phyloP scores from a whole-genome alignment of 2,329 filamentous ascomycete species.

The Simplicillium aogashimaense region DNA sequence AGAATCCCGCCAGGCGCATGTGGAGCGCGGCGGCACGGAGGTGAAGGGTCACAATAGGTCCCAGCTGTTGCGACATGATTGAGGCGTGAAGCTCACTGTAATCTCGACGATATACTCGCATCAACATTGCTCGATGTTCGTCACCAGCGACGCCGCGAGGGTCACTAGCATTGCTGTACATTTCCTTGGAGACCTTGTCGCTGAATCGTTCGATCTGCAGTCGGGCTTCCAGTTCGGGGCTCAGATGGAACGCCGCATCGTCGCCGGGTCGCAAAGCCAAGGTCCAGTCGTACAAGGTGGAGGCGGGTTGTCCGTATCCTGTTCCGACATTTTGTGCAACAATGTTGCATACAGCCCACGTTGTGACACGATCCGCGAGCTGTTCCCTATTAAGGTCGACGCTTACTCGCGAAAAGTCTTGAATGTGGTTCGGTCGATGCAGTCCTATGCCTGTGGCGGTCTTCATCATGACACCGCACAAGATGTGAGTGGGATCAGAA shows the following conservation, averaged over 20 bases:
- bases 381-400: conserved; percentile 71
- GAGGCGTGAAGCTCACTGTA: conserved; percentile 52
- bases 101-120: conserved; percentile 56
- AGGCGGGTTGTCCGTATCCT: conserved; percentile 72
- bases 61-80: conserved; percentile 48
- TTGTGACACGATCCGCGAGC: conserved; percentile 66
- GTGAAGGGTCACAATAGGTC: conserved; percentile 53
- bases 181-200: conserved; percentile 68
- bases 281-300: conserved; percentile 68
- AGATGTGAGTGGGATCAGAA: conserved; percentile 71
- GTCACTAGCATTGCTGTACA: conserved; percentile 70
- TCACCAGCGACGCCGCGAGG: conserved; percentile 59
- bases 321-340: conserved; percentile 76
- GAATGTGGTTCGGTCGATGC: conserved; percentile 70
- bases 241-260: conserved; percentile 47
- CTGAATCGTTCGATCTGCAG: conserved; percentile 66
- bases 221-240: conserved; percentile 54
- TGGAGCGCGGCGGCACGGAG: conserved; percentile 65
- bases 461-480: conserved; percentile 80
- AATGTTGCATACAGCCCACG: conserved; percentile 80
- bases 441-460: conserved; percentile 75
- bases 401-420: conserved; percentile 71
- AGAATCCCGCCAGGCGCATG: conserved; percentile 70
- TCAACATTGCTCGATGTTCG: conserved; percentile 56
- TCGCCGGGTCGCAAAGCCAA: conserved; percentile 51